Base-by-base conservation (phyloP, 73 alveolate genomes). In the Paramecium pentaurelia region DNA sequence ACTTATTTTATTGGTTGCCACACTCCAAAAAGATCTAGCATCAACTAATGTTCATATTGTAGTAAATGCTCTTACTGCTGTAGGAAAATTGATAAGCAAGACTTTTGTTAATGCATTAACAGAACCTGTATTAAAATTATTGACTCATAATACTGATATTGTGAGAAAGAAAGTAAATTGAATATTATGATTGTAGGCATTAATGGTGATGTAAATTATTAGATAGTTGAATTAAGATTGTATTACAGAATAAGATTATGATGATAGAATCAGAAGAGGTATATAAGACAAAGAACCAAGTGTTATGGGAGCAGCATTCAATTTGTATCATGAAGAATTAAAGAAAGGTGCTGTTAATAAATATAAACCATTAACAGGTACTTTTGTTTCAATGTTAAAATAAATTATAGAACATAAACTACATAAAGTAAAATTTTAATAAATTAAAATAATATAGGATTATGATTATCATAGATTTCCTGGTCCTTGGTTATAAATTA, bases 401-500 rank as follows among this genome's bases (percentile, higher is more conserved):
- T 95, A 96, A 93, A 88, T 96, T 20, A 93, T 96, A 71, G 99
- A 96, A 68, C 99, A 93, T 94, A 96, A 97, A 93, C 95, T 98
- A 83, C 99, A 99, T 30, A 95, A 98, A 83, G 84, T 64, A 54
- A 54, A n/a, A 64, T 12, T 32, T 12, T n/a, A 8, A 16, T 18
- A 18, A n/a, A n/a, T n/a, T n/a, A n/a, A n/a, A n/a, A 25, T 8
- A 60, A 64, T 12, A 4, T 1, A 64, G 84, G 99, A 98, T 60
- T 98, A 94, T 89, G 99, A 98, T 88, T 98, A 98, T 93, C 99
- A 97, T 87, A 87, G 99, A 88, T 95, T 98, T 86, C 99, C 99
- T 27, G 99, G 99, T 20, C 99, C 99, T n/a, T 98, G 99, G 99
- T 95, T 97, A 87, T 97, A 98, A 93, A 98, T 96, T 71, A 98